A percentile compares a stretch with the other conserved stretches of the same genome.
phyloP scores from a whole-genome alignment of 164 flowering plant genomes.

The Kingdonia uniflora region DNA sequence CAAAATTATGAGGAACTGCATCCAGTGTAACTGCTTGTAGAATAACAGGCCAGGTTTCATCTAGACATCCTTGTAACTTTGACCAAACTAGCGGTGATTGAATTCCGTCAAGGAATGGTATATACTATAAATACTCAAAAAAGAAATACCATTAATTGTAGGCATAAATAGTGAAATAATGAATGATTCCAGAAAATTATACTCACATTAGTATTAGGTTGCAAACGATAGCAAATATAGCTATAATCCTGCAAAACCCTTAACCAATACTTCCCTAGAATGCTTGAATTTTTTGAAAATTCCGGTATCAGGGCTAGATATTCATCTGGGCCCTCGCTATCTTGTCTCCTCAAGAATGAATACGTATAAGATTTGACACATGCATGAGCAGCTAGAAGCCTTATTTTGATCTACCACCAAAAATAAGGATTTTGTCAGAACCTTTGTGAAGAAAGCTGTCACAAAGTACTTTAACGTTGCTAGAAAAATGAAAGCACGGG shows the following conservation, averaged over 20 bases:
- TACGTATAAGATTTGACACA: conserved; percentile 85
- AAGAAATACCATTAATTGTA: neutral
- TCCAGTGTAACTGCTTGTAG: conserved; percentile 80
- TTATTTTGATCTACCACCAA: conserved; percentile 55
- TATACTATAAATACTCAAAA: conserved; percentile 47
- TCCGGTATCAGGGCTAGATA: conserved; percentile 58
- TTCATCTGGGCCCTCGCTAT: conserved; percentile 46
- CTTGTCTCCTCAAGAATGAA: conserved; percentile 53
- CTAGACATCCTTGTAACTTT: conserved; percentile 57
- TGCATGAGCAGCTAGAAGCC: conserved; percentile 95
- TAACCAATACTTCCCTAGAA: conserved; percentile 81
- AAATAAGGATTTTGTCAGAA: neutral
- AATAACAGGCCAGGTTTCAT: conserved; percentile 93
- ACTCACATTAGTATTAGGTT: conserved; percentile 51
- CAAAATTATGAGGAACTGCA: conserved; percentile 50
- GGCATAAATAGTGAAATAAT: neutral
- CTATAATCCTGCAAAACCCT: conserved; percentile 54
- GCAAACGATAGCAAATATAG: conserved; percentile 46
- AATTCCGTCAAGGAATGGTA: conserved; percentile 79
- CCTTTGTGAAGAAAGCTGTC: neutral
- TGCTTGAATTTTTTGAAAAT: conserved; percentile 60
- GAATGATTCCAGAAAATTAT: neutral
- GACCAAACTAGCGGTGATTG: conserved; percentile 61
- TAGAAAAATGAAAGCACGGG: no score
- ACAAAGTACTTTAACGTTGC: no score